Percentiles rank a stretch among this genome's conserved stretches.
Conservation (phyloP, 2,329 filamentous ascomycete species). For the Cladophialophora immunda region DNA sequence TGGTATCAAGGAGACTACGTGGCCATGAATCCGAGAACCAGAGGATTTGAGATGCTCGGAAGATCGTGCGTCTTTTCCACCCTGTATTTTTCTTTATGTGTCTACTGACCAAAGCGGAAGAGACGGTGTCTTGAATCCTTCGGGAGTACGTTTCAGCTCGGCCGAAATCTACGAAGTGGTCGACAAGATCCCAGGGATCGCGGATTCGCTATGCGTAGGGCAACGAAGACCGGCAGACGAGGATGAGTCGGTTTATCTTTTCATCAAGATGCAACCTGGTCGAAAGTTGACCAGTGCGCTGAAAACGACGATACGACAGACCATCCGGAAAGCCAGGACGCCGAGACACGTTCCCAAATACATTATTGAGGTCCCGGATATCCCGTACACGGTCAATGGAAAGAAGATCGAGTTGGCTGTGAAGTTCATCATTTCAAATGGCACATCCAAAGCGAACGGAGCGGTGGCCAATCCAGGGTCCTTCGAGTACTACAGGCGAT, state of each 20-base stretch:
- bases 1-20: slow-evolving; percentile 71
- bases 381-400: slow-evolving; percentile 30
- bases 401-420: slow-evolving; percentile 31
- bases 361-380: slow-evolving; percentile 20
- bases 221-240: slow-evolving; percentile 23
- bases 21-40: slow-evolving; percentile 9
- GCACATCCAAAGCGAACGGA: not conserved
- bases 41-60: slow-evolving; percentile 23
- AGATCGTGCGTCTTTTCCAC: slow-evolving; percentile 4
- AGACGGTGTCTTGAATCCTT: slow-evolving; percentile 68
- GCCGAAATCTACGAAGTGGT: slow-evolving; percentile 86
- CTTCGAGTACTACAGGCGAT: slow-evolving; percentile 4
- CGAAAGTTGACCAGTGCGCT: slow-evolving; percentile 53
- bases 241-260: slow-evolving; percentile 26
- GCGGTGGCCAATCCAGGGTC: slow-evolving; percentile 3
- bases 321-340: slow-evolving; percentile 71
- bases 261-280: slow-evolving; percentile 21
- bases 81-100: too few relatives aligned
- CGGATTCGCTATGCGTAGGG: slow-evolving; percentile 19
- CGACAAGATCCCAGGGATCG: slow-evolving; percentile 9
- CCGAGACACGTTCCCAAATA: slow-evolving; percentile 43
- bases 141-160: slow-evolving; percentile 87
- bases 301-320: slow-evolving; percentile 54
- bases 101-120: too few relatives aligned
- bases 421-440: slow-evolving; percentile 9